Evolutionary conservation across 805 yeast species (phyloP), one percentile per base, ranked within the genome.

Genomic region (Deakozyma indianensis): DNA sequence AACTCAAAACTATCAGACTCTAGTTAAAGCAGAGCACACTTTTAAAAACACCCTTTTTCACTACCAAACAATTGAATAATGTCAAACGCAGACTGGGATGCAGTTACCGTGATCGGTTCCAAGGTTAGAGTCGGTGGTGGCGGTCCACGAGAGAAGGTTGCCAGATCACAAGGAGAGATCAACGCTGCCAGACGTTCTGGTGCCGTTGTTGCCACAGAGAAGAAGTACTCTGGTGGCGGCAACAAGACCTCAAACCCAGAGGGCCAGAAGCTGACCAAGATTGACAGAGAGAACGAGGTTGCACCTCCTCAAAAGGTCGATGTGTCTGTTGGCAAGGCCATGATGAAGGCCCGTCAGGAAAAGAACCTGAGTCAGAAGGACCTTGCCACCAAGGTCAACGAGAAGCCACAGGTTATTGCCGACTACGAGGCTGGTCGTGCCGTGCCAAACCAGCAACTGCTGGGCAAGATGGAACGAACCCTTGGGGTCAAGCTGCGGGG

Each of bases 361-460:
- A 86, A 87, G 73, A 76, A 77, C 58, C 62, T 88, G 61, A 81
- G 96, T 7, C 98, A 92, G 67, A 92, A 92, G 74, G 98, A 92
- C 57, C 74, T 92, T 58, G 98, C 98, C 56, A 86, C 95, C 47
- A 83, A 82, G 64, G 75, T 90, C 60, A 90, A 88, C 63, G 98
- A 92, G 69, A 92, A 92, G 71, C 96, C 96, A 50, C 86, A 80
- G 54, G 83, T 92, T 50, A 79, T 92, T 60, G 88, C 86, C 66
- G 98, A 92, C 61, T 92, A 92, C 66, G 98, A 92, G 70, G 84
- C 94, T 47, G 96, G 95, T 48, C 79, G 94, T 62, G 98, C 95
- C 41, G 77, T 83, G 53, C 98, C 98, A 48, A 88, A 85, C 70
- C 98, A 92, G 71, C 97, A 88, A 67, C 66, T 92, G 45, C 74